Evolutionary conservation across 192 early-diverging fungal genomes (phyloP).

Genomic region (Pilaira anomala): DNA sequence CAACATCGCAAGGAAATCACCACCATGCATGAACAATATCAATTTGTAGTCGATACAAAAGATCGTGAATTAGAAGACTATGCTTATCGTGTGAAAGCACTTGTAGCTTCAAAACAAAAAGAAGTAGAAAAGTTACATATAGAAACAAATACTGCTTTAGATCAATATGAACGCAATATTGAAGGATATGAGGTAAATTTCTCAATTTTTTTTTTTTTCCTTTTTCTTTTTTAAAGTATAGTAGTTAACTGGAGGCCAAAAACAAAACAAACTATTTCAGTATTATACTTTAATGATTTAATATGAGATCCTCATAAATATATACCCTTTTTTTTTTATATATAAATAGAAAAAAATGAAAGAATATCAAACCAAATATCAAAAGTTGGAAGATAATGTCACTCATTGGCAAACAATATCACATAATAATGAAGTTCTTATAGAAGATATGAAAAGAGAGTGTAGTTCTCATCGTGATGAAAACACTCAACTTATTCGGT

Average conservation of each 20-base stretch:
- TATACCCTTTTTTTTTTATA: no score
- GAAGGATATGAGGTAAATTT: slow-evolving; percentile 30
- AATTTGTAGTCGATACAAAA: slow-evolving; percentile 20
- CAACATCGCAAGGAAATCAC: slow-evolving; percentile 25
- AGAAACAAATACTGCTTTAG: background rate
- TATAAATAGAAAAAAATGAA: slow-evolving; percentile 3
- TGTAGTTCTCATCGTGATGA: slow-evolving; percentile 12
- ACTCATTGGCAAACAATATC: slow-evolving; percentile 11
- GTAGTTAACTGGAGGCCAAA: background rate
- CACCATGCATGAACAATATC: slow-evolving; percentile 24
- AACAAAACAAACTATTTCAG: slow-evolving; percentile 1
- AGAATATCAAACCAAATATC: slow-evolving; percentile 3
- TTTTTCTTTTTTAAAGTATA: background rate
- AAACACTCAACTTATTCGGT: slow-evolving; percentile 13
- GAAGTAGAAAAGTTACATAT: slow-evolving; percentile 12
- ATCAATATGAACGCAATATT: slow-evolving; percentile 12
- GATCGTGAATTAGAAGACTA: slow-evolving; percentile 27
- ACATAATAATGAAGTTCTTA: slow-evolving; percentile 11
- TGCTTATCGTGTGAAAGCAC: slow-evolving; percentile 21
- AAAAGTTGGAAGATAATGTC: slow-evolving; percentile 5
- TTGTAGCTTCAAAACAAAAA: slow-evolving; percentile 16
- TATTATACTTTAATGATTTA: slow-evolving; percentile 20
- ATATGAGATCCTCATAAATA: background rate
- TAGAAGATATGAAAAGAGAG: slow-evolving; percentile 15
- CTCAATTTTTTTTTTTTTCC: background rate